Evolutionary conservation across 2,329 filamentous ascomycete species (phyloP).

Genomic region (Hymenoscyphus scutula): DNA sequence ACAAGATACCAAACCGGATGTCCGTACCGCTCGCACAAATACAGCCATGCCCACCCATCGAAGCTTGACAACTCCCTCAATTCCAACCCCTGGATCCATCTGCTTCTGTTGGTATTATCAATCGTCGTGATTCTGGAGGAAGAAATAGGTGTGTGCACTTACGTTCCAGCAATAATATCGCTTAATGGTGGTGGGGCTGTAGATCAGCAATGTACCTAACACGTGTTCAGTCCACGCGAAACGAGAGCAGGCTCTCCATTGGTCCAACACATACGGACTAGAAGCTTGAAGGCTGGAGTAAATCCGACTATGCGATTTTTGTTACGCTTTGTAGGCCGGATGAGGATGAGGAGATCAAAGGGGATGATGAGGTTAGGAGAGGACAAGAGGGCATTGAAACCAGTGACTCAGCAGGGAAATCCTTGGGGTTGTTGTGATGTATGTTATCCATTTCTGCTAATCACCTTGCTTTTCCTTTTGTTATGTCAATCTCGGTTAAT

Average conservation of each 20-base stretch:
- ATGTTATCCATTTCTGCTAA: background rate
- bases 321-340: background rate
- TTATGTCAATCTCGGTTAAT: background rate
- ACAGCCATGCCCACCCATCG: too few species aligned
- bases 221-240: background rate
- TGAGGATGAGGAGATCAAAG: background rate
- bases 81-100: too few species aligned
- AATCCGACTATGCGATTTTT: background rate
- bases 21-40: too few species aligned
- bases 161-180: background rate
- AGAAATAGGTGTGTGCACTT: background rate
- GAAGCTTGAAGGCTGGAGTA: background rate
- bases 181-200: background rate
- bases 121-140: too few species aligned
- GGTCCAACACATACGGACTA: background rate
- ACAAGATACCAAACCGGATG: too few species aligned
- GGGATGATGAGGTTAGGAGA: background rate
- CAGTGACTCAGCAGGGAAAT: background rate
- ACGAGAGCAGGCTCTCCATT: background rate
- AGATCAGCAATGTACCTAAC: background rate
- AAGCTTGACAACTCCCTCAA: too few species aligned
- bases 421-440: constrained; percentile 9
- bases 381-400: background rate
- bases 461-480: background rate
- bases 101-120: too few species aligned